phyloP scores from a whole-genome alignment of 768 basidiomycete species.

The Dendrothele bispora region DNA sequence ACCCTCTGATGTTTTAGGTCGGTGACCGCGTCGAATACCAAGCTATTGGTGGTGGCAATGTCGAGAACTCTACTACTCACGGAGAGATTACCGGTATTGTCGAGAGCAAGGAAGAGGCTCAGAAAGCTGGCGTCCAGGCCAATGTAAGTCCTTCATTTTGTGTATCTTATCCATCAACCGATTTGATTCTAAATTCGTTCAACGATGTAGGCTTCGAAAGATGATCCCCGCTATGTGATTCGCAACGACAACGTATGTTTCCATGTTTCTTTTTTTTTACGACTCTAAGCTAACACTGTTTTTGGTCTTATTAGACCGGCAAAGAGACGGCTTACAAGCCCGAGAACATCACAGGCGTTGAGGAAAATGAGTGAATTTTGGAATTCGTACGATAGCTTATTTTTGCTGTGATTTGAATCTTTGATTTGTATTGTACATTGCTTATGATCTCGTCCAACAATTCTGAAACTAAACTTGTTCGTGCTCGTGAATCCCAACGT shows the following conservation, averaged over 20 bases:
- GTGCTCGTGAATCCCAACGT: too few relatives aligned
- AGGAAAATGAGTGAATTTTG: too few relatives aligned
- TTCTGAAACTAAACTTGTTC: too few relatives aligned
- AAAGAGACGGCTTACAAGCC: slow-evolving; percentile 5
- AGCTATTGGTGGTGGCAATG: slow-evolving; percentile 4
- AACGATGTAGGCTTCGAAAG: background rate
- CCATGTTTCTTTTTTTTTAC: too few relatives aligned
- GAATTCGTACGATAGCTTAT: too few relatives aligned
- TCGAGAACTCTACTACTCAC: slow-evolving; percentile 4
- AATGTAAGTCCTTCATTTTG: background rate
- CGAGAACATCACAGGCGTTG: background rate
- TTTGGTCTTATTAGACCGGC: background rate
- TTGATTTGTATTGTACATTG: too few relatives aligned
- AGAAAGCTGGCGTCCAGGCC: background rate
- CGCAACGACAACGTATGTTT: background rate
- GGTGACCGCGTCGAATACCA: slow-evolving; percentile 3
- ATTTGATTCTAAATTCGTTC: background rate
- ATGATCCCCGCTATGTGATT: slow-evolving; percentile 4
- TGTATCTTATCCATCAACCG: background rate
- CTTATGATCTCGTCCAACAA: too few relatives aligned
- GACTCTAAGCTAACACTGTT: background rate
- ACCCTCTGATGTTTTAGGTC: background rate
- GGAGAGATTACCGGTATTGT: slow-evolving; percentile 1
- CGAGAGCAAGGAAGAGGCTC: background rate
- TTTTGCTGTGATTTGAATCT: too few relatives aligned